These are phyloP conservation scores for Tieghemostelium lacteum DNA, from an alignment of 78 protist genomes.

Conservation along the genomic window DNA sequence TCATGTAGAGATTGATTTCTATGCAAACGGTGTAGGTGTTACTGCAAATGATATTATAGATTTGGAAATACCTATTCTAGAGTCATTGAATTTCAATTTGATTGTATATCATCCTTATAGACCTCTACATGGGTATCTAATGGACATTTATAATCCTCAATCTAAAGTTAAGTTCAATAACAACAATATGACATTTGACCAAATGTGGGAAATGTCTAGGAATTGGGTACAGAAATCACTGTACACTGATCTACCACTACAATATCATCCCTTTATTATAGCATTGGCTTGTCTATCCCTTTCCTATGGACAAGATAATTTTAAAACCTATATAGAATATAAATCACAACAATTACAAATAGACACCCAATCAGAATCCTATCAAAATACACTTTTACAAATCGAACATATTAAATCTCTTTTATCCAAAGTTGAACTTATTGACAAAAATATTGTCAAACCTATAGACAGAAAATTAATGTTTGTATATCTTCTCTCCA, in stretches of 20 bases:
- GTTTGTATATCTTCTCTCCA: not conserved
- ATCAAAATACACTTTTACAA: not conserved
- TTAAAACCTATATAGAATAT: slow-evolving; percentile 22
- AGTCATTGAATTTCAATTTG: slow-evolving; percentile 42
- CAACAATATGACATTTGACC: slow-evolving; percentile 1
- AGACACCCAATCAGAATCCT: not conserved
- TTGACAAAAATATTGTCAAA: slow-evolving; percentile 31
- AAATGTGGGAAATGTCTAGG: slow-evolving; percentile 10
- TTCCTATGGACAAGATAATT: slow-evolving; percentile 10
- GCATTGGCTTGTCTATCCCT: slow-evolving; percentile 58
- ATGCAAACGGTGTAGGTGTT: not conserved
- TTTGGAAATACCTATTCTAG: slow-evolving; percentile 31
- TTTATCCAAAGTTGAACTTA: not conserved
- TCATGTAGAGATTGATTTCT: slow-evolving; percentile 56
- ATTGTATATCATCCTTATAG: slow-evolving; percentile 62
- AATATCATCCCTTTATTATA: slow-evolving; percentile 42
- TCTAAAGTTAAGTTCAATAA: not conserved
- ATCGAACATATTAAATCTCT: slow-evolving; percentile 25
- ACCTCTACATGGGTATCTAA: slow-evolving; percentile 29
- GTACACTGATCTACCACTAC: slow-evolving; percentile 26
- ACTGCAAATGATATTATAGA: slow-evolving; percentile 19
- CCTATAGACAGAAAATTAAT: slow-evolving; percentile 50
- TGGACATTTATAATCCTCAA: slow-evolving; percentile 41
- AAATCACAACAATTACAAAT: slow-evolving; percentile 33
- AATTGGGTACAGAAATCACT: slow-evolving; percentile 16